A percentile compares a stretch with the other conserved stretches of the same genome.
These are phyloP conservation scores for Crithidia sp. DNA, from an alignment of 208 protist genomes.

Conservation along the genomic window DNA sequence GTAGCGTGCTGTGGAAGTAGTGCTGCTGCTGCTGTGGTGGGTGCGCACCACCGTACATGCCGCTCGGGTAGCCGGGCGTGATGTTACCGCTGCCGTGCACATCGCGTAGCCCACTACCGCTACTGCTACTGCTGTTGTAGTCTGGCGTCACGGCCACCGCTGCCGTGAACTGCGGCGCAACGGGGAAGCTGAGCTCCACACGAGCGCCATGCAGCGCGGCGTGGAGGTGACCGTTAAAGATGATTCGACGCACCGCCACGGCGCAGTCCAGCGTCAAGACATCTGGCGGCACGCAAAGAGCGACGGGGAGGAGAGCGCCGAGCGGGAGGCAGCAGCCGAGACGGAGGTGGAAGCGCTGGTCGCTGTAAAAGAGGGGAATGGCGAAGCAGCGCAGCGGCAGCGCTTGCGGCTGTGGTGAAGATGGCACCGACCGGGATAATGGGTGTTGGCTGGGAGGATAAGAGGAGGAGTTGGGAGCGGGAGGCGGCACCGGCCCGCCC, in stretches of 20 bases:
- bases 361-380: conserved; percentile 74
- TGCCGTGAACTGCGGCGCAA: conserved; percentile 68
- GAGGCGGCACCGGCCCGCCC: too few species aligned
- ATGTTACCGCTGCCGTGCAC: too few species aligned
- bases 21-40: neutral
- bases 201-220: conserved; percentile 51
- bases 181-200: conserved; percentile 76
- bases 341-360: conserved; percentile 62
- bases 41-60: too few species aligned
- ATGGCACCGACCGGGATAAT: neutral
- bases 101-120: neutral
- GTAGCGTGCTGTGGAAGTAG: neutral
- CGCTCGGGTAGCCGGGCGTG: too few species aligned
- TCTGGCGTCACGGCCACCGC: conserved; percentile 46
- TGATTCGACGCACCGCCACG: conserved; percentile 53
- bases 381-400: conserved; percentile 64
- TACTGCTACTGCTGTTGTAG: neutral
- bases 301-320: conserved; percentile 45
- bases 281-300: conserved; percentile 61
- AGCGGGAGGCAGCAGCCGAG: conserved; percentile 69
- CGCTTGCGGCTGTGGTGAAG: neutral
- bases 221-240: conserved; percentile 64
- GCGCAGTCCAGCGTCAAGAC: conserved; percentile 66
- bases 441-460: too few species aligned
- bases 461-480: too few species aligned